These are phyloP conservation scores for Xylaria arbuscula DNA, from an alignment of 2,329 filamentous ascomycete genomes.

Conservation along the genomic window DNA sequence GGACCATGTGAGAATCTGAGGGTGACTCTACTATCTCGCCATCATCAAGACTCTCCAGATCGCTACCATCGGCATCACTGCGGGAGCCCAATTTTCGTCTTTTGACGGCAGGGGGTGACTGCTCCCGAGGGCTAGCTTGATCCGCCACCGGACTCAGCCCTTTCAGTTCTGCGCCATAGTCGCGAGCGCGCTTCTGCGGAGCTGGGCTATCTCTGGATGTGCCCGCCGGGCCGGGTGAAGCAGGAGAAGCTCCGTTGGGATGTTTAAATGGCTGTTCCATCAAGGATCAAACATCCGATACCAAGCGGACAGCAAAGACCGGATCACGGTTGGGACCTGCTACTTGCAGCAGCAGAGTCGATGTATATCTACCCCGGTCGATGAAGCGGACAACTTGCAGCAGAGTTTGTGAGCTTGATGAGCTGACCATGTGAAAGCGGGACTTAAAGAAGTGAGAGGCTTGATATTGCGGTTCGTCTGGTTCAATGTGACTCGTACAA, in stretches of 20 bases:
- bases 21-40: slow-evolving; percentile 50
- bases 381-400: not conserved
- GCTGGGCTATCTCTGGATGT: slow-evolving; percentile 16
- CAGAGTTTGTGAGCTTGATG: too few relatives aligned
- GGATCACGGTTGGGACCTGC: not conserved
- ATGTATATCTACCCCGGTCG: slow-evolving; percentile 2
- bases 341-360: not conserved
- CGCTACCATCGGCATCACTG: slow-evolving; percentile 21
- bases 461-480: slow-evolving; percentile 2
- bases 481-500: not conserved
- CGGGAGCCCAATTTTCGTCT: slow-evolving; percentile 39
- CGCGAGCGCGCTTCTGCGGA: slow-evolving; percentile 46
- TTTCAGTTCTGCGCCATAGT: slow-evolving; percentile 49
- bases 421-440: not conserved
- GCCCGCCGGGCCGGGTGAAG: slow-evolving; percentile 7
- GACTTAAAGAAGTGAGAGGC: not conserved
- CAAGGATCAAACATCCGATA: slow-evolving; percentile 21
- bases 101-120: slow-evolving; percentile 38
- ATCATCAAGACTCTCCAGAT: slow-evolving; percentile 48
- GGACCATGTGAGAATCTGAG: slow-evolving; percentile 22
- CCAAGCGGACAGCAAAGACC: not conserved
- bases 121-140: slow-evolving; percentile 37
- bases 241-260: not conserved
- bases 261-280: slow-evolving; percentile 27
- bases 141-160: slow-evolving; percentile 45